Evolutionary conservation across 2,329 filamentous ascomycete species (phyloP).

Genomic region (Colletotrichum limetticola): DNA sequence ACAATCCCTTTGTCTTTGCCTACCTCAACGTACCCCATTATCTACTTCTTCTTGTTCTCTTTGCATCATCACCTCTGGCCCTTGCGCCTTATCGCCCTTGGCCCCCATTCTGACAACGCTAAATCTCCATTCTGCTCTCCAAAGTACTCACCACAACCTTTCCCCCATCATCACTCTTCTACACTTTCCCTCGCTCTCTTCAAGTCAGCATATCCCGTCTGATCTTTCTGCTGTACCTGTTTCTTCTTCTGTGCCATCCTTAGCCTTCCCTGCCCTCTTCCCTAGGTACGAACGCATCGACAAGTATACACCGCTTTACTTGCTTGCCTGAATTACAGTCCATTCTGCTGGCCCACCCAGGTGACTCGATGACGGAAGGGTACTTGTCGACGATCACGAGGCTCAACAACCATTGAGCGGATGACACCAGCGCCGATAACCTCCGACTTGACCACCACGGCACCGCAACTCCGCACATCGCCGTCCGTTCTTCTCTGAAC

Average conservation of each 20-base stretch:
- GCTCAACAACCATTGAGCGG: conserved; percentile 28
- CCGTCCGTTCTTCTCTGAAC: neutral
- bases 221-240: conserved; percentile 18
- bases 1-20: conserved; percentile 25
- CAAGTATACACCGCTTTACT: neutral
- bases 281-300: conserved; percentile 1
- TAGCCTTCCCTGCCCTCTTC: neutral
- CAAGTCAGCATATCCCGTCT: conserved; percentile 26
- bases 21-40: too few relatives aligned
- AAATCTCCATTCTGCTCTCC: neutral
- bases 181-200: neutral
- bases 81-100: conserved; percentile 17
- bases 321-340: neutral
- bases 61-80: conserved; percentile 27
- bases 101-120: neutral
- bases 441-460: conserved; percentile 15
- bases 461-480: conserved; percentile 4
- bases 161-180: neutral
- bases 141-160: neutral
- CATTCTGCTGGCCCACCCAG: neutral
- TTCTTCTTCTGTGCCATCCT: conserved; percentile 6
- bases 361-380: conserved; percentile 35
- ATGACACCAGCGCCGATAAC: conserved; percentile 23
- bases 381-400: conserved; percentile 31
- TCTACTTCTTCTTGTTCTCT: conserved; percentile 8